Percentiles rank a stretch among this genome's conserved stretches.
phyloP scores from a whole-genome alignment of 1,284 basidiomycete genomes.

The Tilletia walkeri region DNA sequence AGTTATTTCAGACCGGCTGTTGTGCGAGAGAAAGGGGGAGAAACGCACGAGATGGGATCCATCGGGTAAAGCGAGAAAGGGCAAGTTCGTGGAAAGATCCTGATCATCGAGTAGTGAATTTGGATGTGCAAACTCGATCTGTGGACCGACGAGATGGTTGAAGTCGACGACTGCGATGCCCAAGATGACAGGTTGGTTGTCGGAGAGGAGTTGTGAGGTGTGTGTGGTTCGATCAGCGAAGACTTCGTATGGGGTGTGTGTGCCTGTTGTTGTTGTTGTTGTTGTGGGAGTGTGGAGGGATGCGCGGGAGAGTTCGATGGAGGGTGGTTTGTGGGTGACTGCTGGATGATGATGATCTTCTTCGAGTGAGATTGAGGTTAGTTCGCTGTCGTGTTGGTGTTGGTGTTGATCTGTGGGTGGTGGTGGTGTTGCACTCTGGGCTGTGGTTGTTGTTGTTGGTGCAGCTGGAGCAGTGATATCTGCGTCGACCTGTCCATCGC shows the following conservation, averaged over 20 bases:
- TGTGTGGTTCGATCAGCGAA: not conserved
- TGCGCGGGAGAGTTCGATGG: not conserved
- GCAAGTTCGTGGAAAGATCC: slow-evolving; percentile 62
- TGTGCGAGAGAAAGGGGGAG: not conserved
- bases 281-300: not conserved
- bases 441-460: not conserved
- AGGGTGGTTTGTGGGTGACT: not conserved
- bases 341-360: not conserved
- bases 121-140: slow-evolving; percentile 51
- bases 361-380: slow-evolving; percentile 10
- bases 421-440: not conserved
- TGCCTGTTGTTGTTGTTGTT: not conserved
- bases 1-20: not conserved
- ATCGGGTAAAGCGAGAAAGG: slow-evolving; percentile 95
- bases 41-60: slow-evolving; percentile 79
- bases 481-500: too few relatives aligned
- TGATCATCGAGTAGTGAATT: slow-evolving; percentile 41
- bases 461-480: not conserved
- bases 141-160: slow-evolving; percentile 53
- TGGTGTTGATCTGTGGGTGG: not conserved
- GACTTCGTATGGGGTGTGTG: slow-evolving; percentile 15
- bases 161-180: slow-evolving; percentile 54
- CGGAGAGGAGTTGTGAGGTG: not conserved
- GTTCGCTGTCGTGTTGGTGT: not conserved
- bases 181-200: slow-evolving; percentile 33